These are phyloP conservation scores for Butyriboletus loyo DNA, from an alignment of 768 basidiomycete species.

Conservation along the genomic window DNA sequence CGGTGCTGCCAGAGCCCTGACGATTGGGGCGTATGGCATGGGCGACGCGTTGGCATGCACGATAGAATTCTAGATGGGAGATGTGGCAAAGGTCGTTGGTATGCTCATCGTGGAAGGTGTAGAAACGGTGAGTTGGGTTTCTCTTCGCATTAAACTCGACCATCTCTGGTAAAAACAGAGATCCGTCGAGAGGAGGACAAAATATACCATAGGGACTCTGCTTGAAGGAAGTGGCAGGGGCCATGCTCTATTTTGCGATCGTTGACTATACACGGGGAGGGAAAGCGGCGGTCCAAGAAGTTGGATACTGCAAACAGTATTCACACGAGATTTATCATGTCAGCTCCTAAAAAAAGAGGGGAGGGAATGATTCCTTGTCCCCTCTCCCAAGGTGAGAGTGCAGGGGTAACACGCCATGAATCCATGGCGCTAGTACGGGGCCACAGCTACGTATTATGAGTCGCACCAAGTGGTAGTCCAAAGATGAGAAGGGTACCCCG, in stretches of 20 bases:
- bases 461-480: no score
- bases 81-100: constrained; percentile 25
- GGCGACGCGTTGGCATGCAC: constrained; percentile 43
- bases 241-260: background rate
- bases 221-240: background rate
- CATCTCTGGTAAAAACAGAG: constrained; percentile 22
- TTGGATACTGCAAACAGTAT: background rate
- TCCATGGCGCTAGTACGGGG: no score
- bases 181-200: constrained; percentile 33
- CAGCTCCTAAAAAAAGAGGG: background rate
- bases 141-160: constrained; percentile 29
- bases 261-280: background rate
- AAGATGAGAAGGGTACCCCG: no score
- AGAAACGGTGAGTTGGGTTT: constrained; percentile 33
- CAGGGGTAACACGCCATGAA: background rate
- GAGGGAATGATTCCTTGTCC: background rate
- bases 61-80: constrained; percentile 42
- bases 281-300: no score
- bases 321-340: background rate
- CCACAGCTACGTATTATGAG: no score
- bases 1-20: constrained; percentile 27
- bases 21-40: constrained; percentile 37
- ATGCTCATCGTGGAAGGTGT: constrained; percentile 27
- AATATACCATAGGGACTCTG: background rate
- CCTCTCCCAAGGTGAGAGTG: no score